Base-by-base conservation (phyloP, 2,329 filamentous ascomycete species). In the Curvularia lunata region DNA sequence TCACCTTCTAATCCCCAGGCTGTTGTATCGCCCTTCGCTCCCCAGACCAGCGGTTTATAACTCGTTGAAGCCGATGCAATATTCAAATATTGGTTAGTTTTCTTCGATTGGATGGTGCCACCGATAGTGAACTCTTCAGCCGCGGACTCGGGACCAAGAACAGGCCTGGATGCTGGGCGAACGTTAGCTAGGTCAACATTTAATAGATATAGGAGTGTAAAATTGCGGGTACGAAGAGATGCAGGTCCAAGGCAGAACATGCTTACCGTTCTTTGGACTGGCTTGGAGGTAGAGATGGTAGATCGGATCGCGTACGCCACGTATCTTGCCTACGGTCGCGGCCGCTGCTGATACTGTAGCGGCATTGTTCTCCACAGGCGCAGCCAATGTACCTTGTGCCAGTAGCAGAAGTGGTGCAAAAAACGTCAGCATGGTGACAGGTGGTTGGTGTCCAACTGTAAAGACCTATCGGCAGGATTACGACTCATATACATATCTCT, bases 271-370 rank as follows among this genome's bases (percentile, higher is more conserved):
- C 43, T 77, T 73, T 5, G 80, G 74, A 53, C 78, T 77, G 3
- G 78, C 73, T 68, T 85, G 83, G 3, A 85, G 75, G 62, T 85
- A 85, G 21, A 81, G 76, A 65, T 85, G 83, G 61, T 80, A 84
- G 54, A 84, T 80, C 2, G 83, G 83, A 6, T 77, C 75, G 54
- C 75, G 71, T 8, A 84, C 82, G 37, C 79, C 79, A 32, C 82
- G 81, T 59, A 84, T 83, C 65, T 82, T 80, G 67, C 82, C 79
- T 12, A 81, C 74, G 51, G 81, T 82, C 41, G 50, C n/a, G n/a
- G 77, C 76, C 48, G 50, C 38, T 25, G 46, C 46, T 27, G 18
- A n/a, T 25, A n/a, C 30, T 27, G 18, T n/a, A 10, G 37, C n/a
- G 25, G 49, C 30, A 4, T 27, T 21, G 16, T 59, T 57, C n/a